These are phyloP conservation scores for Schizochytrium sp. DNA, from an alignment of 108 stramenopile genomes.

Conservation along the genomic window DNA sequence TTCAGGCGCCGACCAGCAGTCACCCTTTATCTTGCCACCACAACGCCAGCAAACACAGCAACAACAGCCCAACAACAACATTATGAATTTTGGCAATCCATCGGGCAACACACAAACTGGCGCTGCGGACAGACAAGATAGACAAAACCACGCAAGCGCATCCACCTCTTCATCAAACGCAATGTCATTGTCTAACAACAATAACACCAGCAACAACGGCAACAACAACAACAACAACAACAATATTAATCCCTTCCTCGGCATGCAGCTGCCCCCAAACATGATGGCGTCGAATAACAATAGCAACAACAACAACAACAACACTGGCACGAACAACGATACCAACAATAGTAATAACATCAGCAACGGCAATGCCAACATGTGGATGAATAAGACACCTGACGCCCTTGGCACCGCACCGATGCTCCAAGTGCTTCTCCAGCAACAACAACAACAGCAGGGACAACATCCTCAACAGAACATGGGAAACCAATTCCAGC, in stretches of 20 bases:
- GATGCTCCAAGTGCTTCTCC: conserved; percentile 4
- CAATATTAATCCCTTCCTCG: background rate
- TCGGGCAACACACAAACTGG: too few relatives aligned
- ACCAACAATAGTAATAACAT: conserved; percentile 13
- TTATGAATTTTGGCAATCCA: too few relatives aligned
- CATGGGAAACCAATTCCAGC: background rate
- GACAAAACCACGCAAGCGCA: too few relatives aligned
- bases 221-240: background rate
- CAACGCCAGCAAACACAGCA: too few relatives aligned
- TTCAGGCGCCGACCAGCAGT: too few relatives aligned
- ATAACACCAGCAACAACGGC: background rate
- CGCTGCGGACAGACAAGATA: too few relatives aligned
- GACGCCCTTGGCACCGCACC: background rate
- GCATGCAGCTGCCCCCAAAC: background rate
- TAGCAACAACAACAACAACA: conserved; percentile 2
- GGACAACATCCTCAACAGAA: background rate
- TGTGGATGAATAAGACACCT: too few relatives aligned
- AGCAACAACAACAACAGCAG: conserved; percentile 11
- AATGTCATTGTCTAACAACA: too few relatives aligned
- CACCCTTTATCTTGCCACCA: too few relatives aligned
- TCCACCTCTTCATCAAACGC: too few relatives aligned
- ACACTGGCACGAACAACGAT: background rate
- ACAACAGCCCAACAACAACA: too few relatives aligned
- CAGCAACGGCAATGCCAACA: background rate
- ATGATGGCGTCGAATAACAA: background rate